phyloP scores from a whole-genome alignment of 768 basidiomycete species.

The Artomyces pyxidatus region DNA sequence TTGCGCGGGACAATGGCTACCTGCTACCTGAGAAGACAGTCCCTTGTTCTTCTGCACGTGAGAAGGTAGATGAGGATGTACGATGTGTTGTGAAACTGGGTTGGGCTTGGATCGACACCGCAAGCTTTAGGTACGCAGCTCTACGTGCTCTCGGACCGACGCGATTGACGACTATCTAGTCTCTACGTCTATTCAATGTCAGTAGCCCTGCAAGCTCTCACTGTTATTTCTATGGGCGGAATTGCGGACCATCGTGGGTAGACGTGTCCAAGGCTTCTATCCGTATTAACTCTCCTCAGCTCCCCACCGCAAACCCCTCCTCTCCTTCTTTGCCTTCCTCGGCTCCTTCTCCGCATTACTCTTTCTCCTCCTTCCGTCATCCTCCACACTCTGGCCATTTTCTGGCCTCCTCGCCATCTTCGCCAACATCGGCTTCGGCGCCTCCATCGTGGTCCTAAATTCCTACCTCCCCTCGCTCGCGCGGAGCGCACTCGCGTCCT shows the following conservation, averaged over 20 bases:
- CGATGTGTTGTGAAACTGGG: conserved; percentile 78
- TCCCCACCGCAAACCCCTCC: conserved; percentile 65
- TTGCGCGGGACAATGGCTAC: conserved; percentile 82
- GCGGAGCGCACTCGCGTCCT: conserved; percentile 53
- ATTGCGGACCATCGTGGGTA: conserved; percentile 84
- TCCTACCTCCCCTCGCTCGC: conserved; percentile 77
- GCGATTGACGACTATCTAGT: conserved; percentile 31
- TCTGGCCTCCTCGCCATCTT: conserved; percentile 62
- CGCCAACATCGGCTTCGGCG: conserved; percentile 84
- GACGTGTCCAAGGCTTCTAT: not conserved
- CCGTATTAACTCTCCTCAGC: conserved; percentile 28
- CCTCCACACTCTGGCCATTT: conserved; percentile 61
- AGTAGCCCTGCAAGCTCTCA: conserved; percentile 86
- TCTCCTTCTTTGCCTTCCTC: conserved; percentile 63
- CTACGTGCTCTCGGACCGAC: not conserved
- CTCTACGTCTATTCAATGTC: conserved; percentile 84
- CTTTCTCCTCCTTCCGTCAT: conserved; percentile 69
- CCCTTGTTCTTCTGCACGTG: conserved; percentile 38
- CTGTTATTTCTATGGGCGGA: conserved; percentile 89
- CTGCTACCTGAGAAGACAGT: conserved; percentile 56
- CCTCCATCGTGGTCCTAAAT: conserved; percentile 83
- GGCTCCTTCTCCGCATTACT: conserved; percentile 62
- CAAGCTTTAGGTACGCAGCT: conserved; percentile 73
- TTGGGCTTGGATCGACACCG: conserved; percentile 84
- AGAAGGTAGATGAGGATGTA: conserved; percentile 23